These are phyloP conservation scores for Diaporthe caulivora DNA, from an alignment of 2,329 filamentous ascomycete species.

Conservation along the genomic window DNA sequence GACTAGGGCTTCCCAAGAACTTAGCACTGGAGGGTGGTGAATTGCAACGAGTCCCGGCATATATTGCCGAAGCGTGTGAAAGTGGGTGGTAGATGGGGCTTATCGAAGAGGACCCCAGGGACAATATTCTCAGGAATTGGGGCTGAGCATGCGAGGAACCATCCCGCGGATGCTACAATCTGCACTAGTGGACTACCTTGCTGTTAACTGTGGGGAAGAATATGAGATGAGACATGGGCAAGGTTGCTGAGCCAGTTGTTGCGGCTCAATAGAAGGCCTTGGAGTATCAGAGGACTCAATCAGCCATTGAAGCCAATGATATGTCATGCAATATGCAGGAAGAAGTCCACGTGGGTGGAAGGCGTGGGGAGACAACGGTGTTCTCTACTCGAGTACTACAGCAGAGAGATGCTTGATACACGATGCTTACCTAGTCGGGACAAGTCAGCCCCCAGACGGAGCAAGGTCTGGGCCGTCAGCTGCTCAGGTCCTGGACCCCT, in stretches of 20 bases:
- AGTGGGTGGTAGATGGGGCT: background rate
- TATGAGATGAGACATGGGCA: background rate
- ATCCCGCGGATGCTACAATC: background rate
- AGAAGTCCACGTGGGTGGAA: conserved; percentile 5
- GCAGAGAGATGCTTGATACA: background rate
- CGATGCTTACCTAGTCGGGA: background rate
- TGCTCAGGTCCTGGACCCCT: conserved; percentile 12
- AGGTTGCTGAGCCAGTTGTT: background rate
- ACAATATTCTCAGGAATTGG: conserved; percentile 4
- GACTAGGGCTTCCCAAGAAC: too few relatives aligned
- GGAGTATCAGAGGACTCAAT: background rate
- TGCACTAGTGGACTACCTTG: background rate
- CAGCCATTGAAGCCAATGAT: background rate
- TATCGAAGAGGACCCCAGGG: background rate
- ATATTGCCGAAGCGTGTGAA: conserved; percentile 1
- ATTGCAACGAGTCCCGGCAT: background rate
- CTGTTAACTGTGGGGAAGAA: background rate
- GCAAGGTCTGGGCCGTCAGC: conserved; percentile 12
- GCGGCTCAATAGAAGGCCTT: background rate
- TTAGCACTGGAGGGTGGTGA: background rate
- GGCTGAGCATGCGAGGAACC: conserved; percentile 24
- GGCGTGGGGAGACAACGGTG: background rate
- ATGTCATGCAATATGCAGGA: background rate
- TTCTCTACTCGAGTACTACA: background rate
- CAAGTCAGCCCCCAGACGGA: conserved; percentile 16